Percentiles rank a stretch among this genome's conserved stretches.
Conservation (phyloP, 345 rosid species). For the Syzygium grande region DNA sequence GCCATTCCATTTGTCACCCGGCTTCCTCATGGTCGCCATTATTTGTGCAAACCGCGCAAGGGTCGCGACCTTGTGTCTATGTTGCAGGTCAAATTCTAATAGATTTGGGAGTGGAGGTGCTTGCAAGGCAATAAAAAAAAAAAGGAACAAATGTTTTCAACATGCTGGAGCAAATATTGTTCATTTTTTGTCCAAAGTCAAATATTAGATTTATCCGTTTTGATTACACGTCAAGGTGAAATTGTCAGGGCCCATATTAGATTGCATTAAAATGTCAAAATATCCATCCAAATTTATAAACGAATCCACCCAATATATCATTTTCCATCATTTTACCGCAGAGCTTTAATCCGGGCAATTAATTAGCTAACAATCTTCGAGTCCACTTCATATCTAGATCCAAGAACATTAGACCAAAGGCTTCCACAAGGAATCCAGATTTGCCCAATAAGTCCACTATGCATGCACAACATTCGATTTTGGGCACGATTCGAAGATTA, state of each 20-base stretch:
- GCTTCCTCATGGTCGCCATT: neutral
- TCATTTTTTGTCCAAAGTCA: neutral
- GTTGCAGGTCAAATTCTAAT: neutral
- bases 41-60: fast-evolving
- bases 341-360: neutral
- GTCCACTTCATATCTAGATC: neutral
- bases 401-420: neutral
- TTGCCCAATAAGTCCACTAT: neutral
- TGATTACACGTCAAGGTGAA: fast-evolving
- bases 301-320: neutral
- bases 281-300: neutral
- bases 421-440: neutral
- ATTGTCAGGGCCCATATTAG: neutral
- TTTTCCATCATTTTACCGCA: neutral
- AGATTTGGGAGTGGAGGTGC: fast-evolving
- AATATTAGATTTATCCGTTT: neutral
- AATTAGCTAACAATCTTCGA: neutral
- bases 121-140: neutral
- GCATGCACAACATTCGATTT: neutral
- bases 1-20: fast-evolving
- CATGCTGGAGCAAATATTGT: neutral
- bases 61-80: neutral
- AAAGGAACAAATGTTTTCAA: no score
- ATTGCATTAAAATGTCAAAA: neutral
- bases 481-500: neutral